Evolutionary conservation across 257 asterid species (phyloP), one percentile per base, ranked within the genome.

Genomic region (Perilla frutescens): DNA sequence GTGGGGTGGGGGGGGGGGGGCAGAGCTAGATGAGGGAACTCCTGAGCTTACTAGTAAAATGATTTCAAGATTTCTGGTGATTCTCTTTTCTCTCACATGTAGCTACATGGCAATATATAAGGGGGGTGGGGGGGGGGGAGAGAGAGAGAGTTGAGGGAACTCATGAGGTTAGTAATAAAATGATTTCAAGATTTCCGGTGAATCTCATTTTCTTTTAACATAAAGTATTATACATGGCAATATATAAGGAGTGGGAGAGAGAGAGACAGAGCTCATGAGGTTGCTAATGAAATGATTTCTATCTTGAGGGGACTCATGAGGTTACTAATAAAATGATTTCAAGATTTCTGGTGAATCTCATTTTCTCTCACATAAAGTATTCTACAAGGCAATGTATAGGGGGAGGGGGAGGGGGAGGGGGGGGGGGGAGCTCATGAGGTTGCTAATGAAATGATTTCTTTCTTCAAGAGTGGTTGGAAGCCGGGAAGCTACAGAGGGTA

Each of bases 401-500:
- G 32, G 71, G 13, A 34, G 34, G 72, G 15, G 39, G 39, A 41
- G 51, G 34, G 32, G 71, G 13, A 32, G 34, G 72, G 15, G 39
- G 39, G 59, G 7, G 53, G 44, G 49, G 4, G 45, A 55, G 26
- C 26, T 20, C 26, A 20, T 20, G 69, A 48, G 49, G 8, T 71
- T 53, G 10, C 64, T 65, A 8, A 71, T 62, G 4, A 8, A 37
- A 34, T 77, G 20, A 15, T 48, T 50, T 63, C 26, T 66, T 58
- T 67, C 15, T 59, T 68, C 44, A 69, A 93, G 98, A 93, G 79
- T 93, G 98, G 98, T 85, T 93, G 45, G 98, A 91, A 81, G 84
- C 91, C 50, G 98, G 98, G 85, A 88, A 91, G 80, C 82, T 93
- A 39, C 97, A 93, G 75, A 88, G 97, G 81, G 85, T 89, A 29